A percentile compares a stretch with the other conserved stretches of the same genome.
These are phyloP conservation scores for Cenococcum geophilum DNA, from an alignment of 495 filamentous ascomycete genomes.

Conservation along the genomic window DNA sequence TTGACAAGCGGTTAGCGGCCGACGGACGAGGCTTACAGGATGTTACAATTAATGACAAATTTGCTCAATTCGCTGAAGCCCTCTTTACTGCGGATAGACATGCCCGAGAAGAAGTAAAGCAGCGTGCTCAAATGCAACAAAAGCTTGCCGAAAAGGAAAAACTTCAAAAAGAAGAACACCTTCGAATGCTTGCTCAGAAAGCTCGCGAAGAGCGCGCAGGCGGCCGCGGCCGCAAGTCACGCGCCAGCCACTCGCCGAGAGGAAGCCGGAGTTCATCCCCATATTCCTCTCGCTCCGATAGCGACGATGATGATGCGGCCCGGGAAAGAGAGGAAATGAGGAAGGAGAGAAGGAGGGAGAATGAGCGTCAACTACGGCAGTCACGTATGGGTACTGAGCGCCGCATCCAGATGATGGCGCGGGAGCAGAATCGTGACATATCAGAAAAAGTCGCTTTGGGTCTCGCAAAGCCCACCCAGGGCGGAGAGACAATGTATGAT, in stretches of 20 bases:
- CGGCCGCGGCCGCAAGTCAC: neutral
- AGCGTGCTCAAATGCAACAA: conserved; percentile 92
- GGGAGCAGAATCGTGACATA: conserved; percentile 95
- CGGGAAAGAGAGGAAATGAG: conserved; percentile 70
- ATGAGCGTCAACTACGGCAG: conserved; percentile 84
- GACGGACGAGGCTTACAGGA: conserved; percentile 91
- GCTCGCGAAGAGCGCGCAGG: conserved; percentile 69
- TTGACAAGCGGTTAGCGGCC: conserved; percentile 95
- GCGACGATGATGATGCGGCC: conserved; percentile 58
- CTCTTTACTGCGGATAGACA: conserved; percentile 91
- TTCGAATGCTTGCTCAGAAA: conserved; percentile 83
- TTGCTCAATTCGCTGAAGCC: conserved; percentile 91
- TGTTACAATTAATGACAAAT: conserved; percentile 97
- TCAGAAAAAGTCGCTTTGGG: conserved; percentile 96
- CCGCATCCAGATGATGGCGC: conserved; percentile 80
- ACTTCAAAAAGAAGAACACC: conserved; percentile 82
- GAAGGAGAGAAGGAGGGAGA: conserved; percentile 69
- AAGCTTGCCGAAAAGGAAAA: conserved; percentile 96
- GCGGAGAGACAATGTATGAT: conserved; percentile 90
- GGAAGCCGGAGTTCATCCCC: conserved; percentile 28
- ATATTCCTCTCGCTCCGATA: conserved; percentile 42
- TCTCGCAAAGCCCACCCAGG: conserved; percentile 87
- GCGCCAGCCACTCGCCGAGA: neutral
- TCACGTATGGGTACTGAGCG: conserved; percentile 94
- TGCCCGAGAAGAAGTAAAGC: conserved; percentile 89